Evolutionary conservation across 352 stramenopile genomes (phyloP), one percentile per base, ranked within the genome.

Genomic region (Peronospora belbahrii): DNA sequence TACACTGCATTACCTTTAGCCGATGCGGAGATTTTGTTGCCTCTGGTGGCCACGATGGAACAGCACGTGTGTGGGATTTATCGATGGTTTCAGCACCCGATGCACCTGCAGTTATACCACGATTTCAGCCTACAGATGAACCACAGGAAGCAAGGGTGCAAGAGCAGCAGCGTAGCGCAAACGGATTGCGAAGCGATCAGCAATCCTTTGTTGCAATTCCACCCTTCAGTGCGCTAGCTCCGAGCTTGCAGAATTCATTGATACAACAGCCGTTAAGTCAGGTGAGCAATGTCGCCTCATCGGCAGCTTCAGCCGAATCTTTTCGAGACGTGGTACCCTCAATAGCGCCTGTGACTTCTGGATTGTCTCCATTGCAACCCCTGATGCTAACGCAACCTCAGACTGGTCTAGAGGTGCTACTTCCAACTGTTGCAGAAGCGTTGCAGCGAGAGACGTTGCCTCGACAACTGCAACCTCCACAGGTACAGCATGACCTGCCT

Each of bases 1-100:
- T 88, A n/a, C 67, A 84, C 27, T 83, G 70, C 39, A 42, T 88
- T 18, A 70, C 67, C 15, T 84, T 85, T 40, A 90, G 73, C 79
- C 88, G 53, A 23, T 95, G 49, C 67, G 93, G 62, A 59, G 80
- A 67, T 63, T 97, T 68, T 50, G 84, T 98, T 40, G 85, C 87
- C 3, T 97, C 94, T 20, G 95, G 93, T 4, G 86, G 85, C 5
- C 87, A 97, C 63, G 94, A 98, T 70, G 92, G 88, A 34, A 78
- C 97, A 11, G 87, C 74, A 30, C 76, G 89, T 17, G 68, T 98
- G 17, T 98, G 90, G 93, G 67, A 85, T 57, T 80, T 88, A 34
- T 81, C 71, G 6, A 56, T 83, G 15, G 57, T 75, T 30, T 75
- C 62, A 15, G 43, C 59, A 13, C 55, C 67, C 6, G 50, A 80